Base-by-base conservation (phyloP, 2,329 filamentous ascomycete genomes). In the Trichoderma sp. region DNA sequence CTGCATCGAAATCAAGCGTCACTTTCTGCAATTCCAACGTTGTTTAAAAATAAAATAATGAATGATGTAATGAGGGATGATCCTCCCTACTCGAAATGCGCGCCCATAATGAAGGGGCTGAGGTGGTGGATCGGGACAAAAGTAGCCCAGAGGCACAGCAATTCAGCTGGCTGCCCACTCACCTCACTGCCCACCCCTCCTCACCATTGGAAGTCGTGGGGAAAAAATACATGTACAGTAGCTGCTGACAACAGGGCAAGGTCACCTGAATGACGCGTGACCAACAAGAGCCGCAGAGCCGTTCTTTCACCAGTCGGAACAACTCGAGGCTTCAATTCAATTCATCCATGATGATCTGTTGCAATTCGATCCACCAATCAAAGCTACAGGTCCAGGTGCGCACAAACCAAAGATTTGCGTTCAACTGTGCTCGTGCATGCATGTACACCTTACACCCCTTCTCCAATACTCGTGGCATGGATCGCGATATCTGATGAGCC, bases 401-500 rank as follows among this genome's bases (percentile, higher is more conserved):
- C 47, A 53, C 47, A 53, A 53, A 23, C 47, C 43, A n/a, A 17
- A 50, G 43, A 50, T 50, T n/a, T 50, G 43, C 43, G 43, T 50
- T 20, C 8, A 53, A 53, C 11, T 23, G 47, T 53, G 47, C 47
- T 12, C n/a, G 20, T 53, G 47, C 47, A 53, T 53, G 11, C 47
- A 23, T 43, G 7, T n/a, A 43, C 39, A 43, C 39, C 15, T 7
- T 36, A 36, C 34, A 36, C 43, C 28, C 30, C 17, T 30, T 50
- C 62, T 65, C 28, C 9, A 20, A 50, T 20, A 50, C 47, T 53
- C 47, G 47, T 53, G 47, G 47, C 47, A 47, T 63, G 67, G 64
- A 67, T 70, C 67, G 67, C 67, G 67, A 63, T 70, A 70, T 70
- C 67, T 43, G 67, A 70, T 61, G 59, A 70, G 59, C 67, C 58